These are phyloP conservation scores for Elsinoe fawcettii DNA, from an alignment of 2,329 filamentous ascomycete genomes.

Conservation along the genomic window DNA sequence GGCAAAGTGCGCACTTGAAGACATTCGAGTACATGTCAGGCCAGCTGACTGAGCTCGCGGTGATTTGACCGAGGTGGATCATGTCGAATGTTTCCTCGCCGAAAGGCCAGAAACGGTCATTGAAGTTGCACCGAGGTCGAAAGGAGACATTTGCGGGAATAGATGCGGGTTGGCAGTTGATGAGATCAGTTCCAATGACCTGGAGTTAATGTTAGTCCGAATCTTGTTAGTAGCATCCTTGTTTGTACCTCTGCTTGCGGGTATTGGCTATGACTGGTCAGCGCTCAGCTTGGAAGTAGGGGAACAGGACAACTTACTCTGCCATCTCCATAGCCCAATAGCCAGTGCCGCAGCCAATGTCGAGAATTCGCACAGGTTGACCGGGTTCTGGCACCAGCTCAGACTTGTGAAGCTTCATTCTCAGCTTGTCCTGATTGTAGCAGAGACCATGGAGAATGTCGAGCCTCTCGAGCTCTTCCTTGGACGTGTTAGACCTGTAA, in stretches of 20 bases:
- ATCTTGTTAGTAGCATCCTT: neutral
- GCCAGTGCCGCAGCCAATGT: slow-evolving; percentile 76
- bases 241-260: slow-evolving; percentile 44
- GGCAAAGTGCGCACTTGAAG: slow-evolving; percentile 46
- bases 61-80: slow-evolving; percentile 72
- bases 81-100: slow-evolving; percentile 68
- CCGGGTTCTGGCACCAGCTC: slow-evolving; percentile 13
- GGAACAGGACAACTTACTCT: slow-evolving; percentile 48
- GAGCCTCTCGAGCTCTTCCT: slow-evolving; percentile 19
- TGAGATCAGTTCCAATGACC: slow-evolving; percentile 55
- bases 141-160: slow-evolving; percentile 62
- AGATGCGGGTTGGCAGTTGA: slow-evolving; percentile 44
- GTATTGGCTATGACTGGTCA: slow-evolving; percentile 38
- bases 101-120: slow-evolving; percentile 67
- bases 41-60: slow-evolving; percentile 73
- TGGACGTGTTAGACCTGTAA: neutral
- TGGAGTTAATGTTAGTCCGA: slow-evolving; percentile 20
- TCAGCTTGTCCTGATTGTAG: slow-evolving; percentile 16
- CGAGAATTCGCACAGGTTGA: slow-evolving; percentile 45
- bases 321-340: slow-evolving; percentile 88
- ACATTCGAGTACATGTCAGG: slow-evolving; percentile 62
- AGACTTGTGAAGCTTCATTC: slow-evolving; percentile 15
- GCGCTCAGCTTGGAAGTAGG: slow-evolving; percentile 13
- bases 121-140: slow-evolving; percentile 64
- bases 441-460: slow-evolving; percentile 19